A percentile compares a stretch with the other conserved stretches of the same genome.
These are phyloP conservation scores for Sordaria brevicollis DNA, from an alignment of 495 filamentous ascomycete species.

Conservation along the genomic window DNA sequence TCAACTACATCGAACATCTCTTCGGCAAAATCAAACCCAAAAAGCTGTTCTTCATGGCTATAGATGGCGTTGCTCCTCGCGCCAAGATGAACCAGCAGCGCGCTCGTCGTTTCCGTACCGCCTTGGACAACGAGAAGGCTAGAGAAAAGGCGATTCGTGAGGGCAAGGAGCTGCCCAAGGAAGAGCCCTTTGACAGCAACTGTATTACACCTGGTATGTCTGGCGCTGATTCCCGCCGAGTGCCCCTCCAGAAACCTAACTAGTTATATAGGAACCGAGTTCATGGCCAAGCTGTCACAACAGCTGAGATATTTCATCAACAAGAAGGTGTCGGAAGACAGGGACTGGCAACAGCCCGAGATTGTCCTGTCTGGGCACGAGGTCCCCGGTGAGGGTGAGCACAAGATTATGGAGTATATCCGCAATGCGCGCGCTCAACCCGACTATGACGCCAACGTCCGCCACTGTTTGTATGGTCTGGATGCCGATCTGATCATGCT, in stretches of 20 bases:
- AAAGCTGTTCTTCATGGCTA: slow-evolving; percentile 98
- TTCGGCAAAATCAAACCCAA: slow-evolving; percentile 98
- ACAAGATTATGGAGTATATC: slow-evolving; percentile 99
- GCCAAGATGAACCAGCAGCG: slow-evolving; percentile 99
- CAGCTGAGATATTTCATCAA: slow-evolving; percentile 98
- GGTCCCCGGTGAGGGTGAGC: slow-evolving; percentile 97
- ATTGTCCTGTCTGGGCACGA: slow-evolving; percentile 96
- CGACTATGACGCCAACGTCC: slow-evolving; percentile 86
- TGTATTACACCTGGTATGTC: slow-evolving; percentile 80
- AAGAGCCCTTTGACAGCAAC: slow-evolving; percentile 96
- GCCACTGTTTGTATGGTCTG: slow-evolving; percentile 94
- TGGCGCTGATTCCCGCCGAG: not conserved
- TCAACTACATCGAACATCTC: slow-evolving; percentile 99
- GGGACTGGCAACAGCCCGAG: slow-evolving; percentile 92
- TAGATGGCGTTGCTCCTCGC: slow-evolving; percentile 93
- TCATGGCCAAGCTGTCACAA: slow-evolving; percentile 89
- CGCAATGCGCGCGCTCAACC: slow-evolving; percentile 90
- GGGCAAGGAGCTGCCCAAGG: slow-evolving; percentile 86
- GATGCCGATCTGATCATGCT: slow-evolving; percentile 99
- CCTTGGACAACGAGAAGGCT: slow-evolving; percentile 78
- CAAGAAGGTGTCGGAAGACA: slow-evolving; percentile 96
- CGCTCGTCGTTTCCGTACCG: slow-evolving; percentile 88
- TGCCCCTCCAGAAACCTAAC: not conserved
- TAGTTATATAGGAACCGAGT: slow-evolving; percentile 51
- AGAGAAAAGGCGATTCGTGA: slow-evolving; percentile 82